A percentile compares a stretch with the other conserved stretches of the same genome.
Conservation (phyloP, 306 rosid species). For the Cajanus cajan region DNA sequence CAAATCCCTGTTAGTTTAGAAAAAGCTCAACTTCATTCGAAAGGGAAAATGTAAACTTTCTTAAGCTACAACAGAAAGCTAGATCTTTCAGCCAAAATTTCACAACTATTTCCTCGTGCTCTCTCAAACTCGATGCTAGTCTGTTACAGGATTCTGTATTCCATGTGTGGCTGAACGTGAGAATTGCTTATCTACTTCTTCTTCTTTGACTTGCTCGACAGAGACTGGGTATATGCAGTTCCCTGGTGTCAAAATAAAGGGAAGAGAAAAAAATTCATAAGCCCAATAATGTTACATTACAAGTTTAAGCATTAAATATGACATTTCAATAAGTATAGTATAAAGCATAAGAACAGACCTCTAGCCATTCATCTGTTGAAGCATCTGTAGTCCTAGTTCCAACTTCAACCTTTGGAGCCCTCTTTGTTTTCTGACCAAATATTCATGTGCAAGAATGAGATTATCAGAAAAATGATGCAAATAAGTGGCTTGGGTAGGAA, state of each 20-base stretch:
- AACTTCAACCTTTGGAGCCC: conserved; percentile 89
- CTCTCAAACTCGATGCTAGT: conserved; percentile 52
- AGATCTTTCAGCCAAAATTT: conserved; percentile 44
- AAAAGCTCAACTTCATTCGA: conserved; percentile 41
- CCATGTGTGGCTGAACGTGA: conserved; percentile 45
- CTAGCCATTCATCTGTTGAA: conserved; percentile 88
- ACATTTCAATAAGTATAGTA: background rate
- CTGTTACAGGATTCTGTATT: conserved; percentile 52
- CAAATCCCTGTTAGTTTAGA: conserved; percentile 33
- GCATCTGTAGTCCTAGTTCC: conserved; percentile 80
- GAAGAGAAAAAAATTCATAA: conserved; percentile 22
- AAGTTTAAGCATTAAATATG: background rate
- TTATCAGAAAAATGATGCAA: conserved; percentile 5
- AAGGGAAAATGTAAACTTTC: conserved; percentile 4
- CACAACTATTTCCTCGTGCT: conserved; percentile 46
- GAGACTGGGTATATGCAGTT: conserved; percentile 68
- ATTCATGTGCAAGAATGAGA: conserved; percentile 20
- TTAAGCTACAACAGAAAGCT: conserved; percentile 60
- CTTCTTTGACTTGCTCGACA: conserved; percentile 75
- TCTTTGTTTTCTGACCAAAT: conserved; percentile 73
- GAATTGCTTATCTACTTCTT: conserved; percentile 58
- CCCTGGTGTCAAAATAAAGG: conserved; percentile 59
- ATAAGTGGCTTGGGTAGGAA: background rate
- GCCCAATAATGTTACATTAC: background rate
- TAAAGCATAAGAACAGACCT: conserved; percentile 53